These are phyloP conservation scores for Plasmodium knowlesi DNA, from an alignment of 169 alveolate genomes.

Conservation along the genomic window DNA sequence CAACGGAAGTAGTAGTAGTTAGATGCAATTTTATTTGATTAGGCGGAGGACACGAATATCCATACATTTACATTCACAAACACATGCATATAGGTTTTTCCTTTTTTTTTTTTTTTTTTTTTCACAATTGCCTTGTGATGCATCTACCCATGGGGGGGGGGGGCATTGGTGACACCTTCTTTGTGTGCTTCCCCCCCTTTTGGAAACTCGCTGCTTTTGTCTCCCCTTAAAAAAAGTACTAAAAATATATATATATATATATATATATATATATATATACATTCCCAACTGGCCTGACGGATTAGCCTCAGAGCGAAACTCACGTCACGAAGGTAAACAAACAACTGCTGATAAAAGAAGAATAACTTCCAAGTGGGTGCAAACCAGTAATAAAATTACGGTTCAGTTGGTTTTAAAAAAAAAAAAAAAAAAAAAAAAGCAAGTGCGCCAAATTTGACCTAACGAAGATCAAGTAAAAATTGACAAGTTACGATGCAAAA, in stretches of 20 bases:
- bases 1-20: not conserved
- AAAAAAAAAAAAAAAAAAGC: not conserved
- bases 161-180: not conserved
- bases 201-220: too few species aligned
- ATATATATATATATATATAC: too few species aligned
- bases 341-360: not conserved
- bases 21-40: not conserved
- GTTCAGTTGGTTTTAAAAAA: not conserved
- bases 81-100: not conserved
- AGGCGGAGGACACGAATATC: not conserved
- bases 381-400: not conserved
- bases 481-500: not conserved
- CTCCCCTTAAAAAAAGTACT: too few species aligned
- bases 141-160: not conserved
- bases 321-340: not conserved
- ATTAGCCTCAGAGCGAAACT: not conserved
- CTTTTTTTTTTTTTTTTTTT: too few species aligned
- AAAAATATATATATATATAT: too few species aligned
- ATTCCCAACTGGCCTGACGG: not conserved
- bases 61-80: not conserved
- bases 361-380: not conserved
- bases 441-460: not conserved
- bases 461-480: not conserved
- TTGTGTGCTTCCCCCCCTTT: not conserved
- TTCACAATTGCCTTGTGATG: not conserved